These are phyloP conservation scores for Fusarium continuum DNA, from an alignment of 2,329 filamentous ascomycete species.

Conservation along the genomic window DNA sequence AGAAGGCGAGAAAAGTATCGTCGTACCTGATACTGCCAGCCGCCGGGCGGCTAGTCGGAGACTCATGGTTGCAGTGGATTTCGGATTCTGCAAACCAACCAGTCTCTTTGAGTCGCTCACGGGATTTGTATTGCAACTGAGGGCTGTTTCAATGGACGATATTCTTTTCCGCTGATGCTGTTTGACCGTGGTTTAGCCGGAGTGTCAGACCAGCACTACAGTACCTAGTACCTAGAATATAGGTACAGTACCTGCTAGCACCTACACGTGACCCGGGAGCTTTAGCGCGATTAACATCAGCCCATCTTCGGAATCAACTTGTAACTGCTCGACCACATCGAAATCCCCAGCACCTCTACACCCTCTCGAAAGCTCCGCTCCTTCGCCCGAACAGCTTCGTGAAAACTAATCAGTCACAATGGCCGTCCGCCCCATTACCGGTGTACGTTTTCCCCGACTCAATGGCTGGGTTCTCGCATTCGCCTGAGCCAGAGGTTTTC, in stretches of 20 bases:
- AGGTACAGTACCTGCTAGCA: not conserved
- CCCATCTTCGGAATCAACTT: conserved; percentile 45
- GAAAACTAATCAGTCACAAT: conserved; percentile 52
- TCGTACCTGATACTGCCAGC: conserved; percentile 67
- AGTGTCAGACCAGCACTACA: conserved; percentile 24
- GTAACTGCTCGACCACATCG: conserved; percentile 40
- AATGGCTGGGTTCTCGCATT: conserved; percentile 44
- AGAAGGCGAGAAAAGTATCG: not conserved
- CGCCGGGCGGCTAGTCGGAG: conserved; percentile 70
- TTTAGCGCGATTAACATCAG: conserved; percentile 51
- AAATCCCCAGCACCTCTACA: conserved; percentile 33
- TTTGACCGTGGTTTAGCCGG: conserved; percentile 42
- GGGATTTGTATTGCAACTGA: conserved; percentile 23
- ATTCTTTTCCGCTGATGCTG: conserved; percentile 40
- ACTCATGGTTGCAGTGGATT: conserved; percentile 63
- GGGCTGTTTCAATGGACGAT: conserved; percentile 24
- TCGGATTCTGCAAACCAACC: conserved; percentile 35
- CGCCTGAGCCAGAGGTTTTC: conserved; percentile 37
- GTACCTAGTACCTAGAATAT: not conserved
- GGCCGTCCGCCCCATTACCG: conserved; percentile 67
- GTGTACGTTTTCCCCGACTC: conserved; percentile 58
- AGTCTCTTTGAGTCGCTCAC: conserved; percentile 30
- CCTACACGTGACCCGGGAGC: conserved; percentile 33
- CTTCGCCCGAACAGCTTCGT: conserved; percentile 34
- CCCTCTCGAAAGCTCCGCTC: conserved; percentile 35